Evolutionary conservation across 129 eudicot species (phyloP).

Genomic region (Tagetes erecta): DNA sequence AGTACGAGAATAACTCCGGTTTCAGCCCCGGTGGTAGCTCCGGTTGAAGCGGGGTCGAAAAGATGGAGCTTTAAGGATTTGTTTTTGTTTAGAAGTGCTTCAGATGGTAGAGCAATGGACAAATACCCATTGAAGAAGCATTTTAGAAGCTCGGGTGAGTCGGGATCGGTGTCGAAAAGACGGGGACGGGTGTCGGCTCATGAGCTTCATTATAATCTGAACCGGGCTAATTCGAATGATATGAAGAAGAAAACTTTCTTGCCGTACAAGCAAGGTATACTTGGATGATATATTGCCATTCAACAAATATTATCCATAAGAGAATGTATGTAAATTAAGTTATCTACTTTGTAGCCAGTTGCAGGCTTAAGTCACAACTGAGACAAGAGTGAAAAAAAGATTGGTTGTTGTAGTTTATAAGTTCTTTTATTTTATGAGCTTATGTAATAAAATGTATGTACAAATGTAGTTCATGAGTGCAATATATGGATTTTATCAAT

Average conservation of each 20-base stretch:
- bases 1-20: not conserved
- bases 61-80: conserved; percentile 77
- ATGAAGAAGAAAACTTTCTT: conserved; percentile 82
- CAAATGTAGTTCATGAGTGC: conserved; percentile 9
- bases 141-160: conserved; percentile 22
- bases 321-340: not conserved
- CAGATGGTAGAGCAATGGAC: conserved; percentile 82
- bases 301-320: conserved; percentile 31
- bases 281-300: conserved; percentile 45
- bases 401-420: not conserved
- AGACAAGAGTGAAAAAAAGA: too few relatives aligned
- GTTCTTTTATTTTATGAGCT: not conserved
- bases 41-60: conserved; percentile 24
- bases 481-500: conserved; percentile 26
- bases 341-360: not conserved
- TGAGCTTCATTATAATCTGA: conserved; percentile 68
- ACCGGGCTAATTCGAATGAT: conserved; percentile 66
- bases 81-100: conserved; percentile 82
- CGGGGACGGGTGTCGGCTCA: conserved; percentile 70
- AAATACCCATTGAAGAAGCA: conserved; percentile 70
- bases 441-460: not conserved
- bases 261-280: conserved; percentile 86
- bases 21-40: conserved; percentile 17
- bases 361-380: not conserved
- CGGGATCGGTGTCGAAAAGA: conserved; percentile 41